Base-by-base conservation (phyloP, 1,139 yeast species). In the Yamadazyma membranifaciens region DNA sequence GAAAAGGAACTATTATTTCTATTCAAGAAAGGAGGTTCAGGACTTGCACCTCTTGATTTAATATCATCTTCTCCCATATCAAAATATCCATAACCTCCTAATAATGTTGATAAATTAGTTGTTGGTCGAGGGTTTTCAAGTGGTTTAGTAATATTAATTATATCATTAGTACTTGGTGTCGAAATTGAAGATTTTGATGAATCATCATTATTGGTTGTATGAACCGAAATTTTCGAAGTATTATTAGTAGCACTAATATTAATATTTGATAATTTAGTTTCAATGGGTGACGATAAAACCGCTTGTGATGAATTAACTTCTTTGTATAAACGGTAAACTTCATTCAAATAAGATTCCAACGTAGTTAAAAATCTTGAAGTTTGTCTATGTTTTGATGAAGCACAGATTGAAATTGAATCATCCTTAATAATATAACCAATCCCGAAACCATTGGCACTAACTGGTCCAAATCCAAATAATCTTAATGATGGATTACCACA, bases 391-490 rank as follows among this genome's bases (percentile, higher is more conserved):
- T 87, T 89, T 6, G 96, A 87, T 22, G 94, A 80, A 1, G 87
- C 94, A 60, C 96, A 88, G 32, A 89, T 80, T 2, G 95, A 83
- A 40, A 89, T 80, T 4, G 92, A 82, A 55, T 87, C 88, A 44
- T 80, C 88, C 60, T 89, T 87, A 55, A 89, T 84, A 52, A 89
- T 88, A 61, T 89, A 89, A 2, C 96, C 96, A 38, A 89, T 75
- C 22, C 97, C 97, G 65, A 86, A 89, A 12, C 97, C 97, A 54
- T 85, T 88, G 16, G 94, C 82, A 27, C 88, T 78, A 6, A 87
- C 91, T 2, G 96, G 97, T 4, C 97, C 97, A 64, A 89, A 89
- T 0, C 96, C 97, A 65, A 89, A 89, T 46, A 85, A 75, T 52
- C 91, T 78, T 48, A 89, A 72, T 1, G 96, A 80, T 6, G 96